phyloP scores from a whole-genome alignment of 805 yeast genomes.

The Yamadazyma tumulicola region DNA sequence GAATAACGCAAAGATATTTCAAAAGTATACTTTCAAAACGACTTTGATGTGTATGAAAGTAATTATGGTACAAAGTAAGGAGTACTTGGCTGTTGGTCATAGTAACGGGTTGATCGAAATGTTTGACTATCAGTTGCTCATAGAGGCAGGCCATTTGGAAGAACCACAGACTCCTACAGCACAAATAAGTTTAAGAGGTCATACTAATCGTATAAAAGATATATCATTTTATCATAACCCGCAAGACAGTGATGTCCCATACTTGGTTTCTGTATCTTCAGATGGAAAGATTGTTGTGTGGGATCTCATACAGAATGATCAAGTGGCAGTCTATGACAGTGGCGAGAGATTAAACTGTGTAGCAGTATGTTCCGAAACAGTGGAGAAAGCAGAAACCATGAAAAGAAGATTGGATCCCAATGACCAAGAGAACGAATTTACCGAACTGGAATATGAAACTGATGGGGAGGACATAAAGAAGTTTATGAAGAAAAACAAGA shows the following conservation, averaged over 20 bases:
- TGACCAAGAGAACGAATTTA: conserved; percentile 23
- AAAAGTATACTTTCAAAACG: conserved; percentile 48
- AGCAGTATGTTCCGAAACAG: conserved; percentile 66
- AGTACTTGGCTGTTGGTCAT: conserved; percentile 64
- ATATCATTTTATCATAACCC: conserved; percentile 50
- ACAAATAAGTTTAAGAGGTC: conserved; percentile 67
- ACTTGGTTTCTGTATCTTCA: conserved; percentile 78
- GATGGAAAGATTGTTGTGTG: conserved; percentile 93
- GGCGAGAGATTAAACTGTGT: conserved; percentile 92
- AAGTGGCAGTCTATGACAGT: conserved; percentile 84
- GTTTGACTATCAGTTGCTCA: conserved; percentile 37
- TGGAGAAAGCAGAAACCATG: conserved; percentile 72
- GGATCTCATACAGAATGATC: conserved; percentile 65
- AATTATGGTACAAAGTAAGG: conserved; percentile 41
- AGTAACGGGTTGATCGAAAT: conserved; percentile 70
- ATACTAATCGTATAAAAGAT: conserved; percentile 81
- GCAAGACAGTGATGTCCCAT: conserved; percentile 34
- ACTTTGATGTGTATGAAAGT: conserved; percentile 69
- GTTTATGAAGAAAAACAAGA: conserved; percentile 50
- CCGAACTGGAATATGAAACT: conserved; percentile 73
- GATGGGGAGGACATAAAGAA: conserved; percentile 65
- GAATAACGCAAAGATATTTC: conserved; percentile 53
- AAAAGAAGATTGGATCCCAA: conserved; percentile 48
- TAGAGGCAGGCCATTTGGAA: conserved; percentile 8
- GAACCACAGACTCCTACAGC: conserved; percentile 39